Evolutionary conservation across 306 rosid species (phyloP).

Genomic region (Ormosia semicastrata): DNA sequence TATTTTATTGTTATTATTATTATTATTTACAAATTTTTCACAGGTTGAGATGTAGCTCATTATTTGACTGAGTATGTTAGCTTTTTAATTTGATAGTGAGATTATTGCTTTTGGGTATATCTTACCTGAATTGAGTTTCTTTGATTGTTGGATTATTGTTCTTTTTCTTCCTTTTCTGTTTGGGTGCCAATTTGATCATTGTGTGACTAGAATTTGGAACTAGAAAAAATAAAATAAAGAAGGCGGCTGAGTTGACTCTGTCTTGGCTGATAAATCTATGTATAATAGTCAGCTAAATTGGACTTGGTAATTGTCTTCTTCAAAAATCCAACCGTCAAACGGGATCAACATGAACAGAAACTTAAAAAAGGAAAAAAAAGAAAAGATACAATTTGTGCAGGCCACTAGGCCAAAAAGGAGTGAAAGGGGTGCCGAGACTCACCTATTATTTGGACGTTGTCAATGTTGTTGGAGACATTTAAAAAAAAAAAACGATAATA

Average conservation of each 20-base stretch:
- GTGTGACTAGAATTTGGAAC: background rate
- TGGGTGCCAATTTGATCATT: background rate
- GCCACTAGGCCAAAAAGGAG: background rate
- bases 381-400: background rate
- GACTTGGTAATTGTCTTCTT: background rate
- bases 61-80: constrained; percentile 15
- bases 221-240: too few species aligned
- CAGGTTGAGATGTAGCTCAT: background rate
- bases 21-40: background rate
- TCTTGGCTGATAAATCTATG: background rate
- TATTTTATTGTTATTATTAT: background rate
- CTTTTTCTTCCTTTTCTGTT: background rate
- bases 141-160: background rate
- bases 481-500: too few species aligned
- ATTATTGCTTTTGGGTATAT: constrained; percentile 4
- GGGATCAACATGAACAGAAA: background rate
- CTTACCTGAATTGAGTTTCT: background rate
- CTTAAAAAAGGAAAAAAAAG: background rate
- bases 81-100: constrained; percentile 8
- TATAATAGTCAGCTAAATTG: background rate
- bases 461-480: background rate
- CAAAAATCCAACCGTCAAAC: background rate
- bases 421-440: background rate
- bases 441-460: background rate
- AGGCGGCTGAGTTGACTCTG: too few species aligned